phyloP scores from a whole-genome alignment of 2,329 filamentous ascomycete genomes.

The Metarhizium guizhouense region DNA sequence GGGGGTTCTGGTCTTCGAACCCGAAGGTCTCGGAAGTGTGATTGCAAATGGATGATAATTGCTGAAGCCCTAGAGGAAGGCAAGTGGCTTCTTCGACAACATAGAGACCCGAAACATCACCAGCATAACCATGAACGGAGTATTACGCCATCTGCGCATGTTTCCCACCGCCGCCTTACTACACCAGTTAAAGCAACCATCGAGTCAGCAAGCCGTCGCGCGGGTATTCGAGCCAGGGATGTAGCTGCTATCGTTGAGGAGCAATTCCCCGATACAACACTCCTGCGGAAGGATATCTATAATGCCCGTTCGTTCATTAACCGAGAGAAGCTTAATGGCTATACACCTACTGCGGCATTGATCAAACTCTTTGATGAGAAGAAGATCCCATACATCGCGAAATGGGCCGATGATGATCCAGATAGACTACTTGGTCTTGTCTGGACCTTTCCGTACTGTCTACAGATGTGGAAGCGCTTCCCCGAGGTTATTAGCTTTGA shows the following conservation, averaged over 20 bases:
- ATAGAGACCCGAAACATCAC: background rate
- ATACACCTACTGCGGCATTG: conserved; percentile 7
- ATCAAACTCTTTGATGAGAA: conserved; percentile 12
- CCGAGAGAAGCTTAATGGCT: conserved; percentile 9
- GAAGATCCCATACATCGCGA: conserved; percentile 10
- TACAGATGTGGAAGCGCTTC: conserved; percentile 10
- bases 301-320: conserved; percentile 8
- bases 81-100: background rate
- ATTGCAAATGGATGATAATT: conserved; percentile 8
- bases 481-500: conserved; percentile 8
- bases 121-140: background rate
- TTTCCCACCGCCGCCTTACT: conserved; percentile 7
- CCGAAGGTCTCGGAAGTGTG: conserved; percentile 9
- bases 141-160: conserved; percentile 5
- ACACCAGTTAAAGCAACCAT: conserved; percentile 6
- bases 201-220: conserved; percentile 8
- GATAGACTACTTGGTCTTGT: conserved; percentile 5
- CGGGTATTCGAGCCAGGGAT: conserved; percentile 9
- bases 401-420: conserved; percentile 9
- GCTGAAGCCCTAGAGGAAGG: conserved; percentile 6
- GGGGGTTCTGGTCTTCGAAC: conserved; percentile 3
- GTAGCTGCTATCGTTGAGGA: conserved; percentile 8
- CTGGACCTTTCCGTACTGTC: conserved; percentile 1
- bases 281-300: conserved; percentile 10
- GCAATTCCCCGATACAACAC: conserved; percentile 4